Conservation (phyloP, 169 alveolate species). For the Eimeria necatrix region DNA sequence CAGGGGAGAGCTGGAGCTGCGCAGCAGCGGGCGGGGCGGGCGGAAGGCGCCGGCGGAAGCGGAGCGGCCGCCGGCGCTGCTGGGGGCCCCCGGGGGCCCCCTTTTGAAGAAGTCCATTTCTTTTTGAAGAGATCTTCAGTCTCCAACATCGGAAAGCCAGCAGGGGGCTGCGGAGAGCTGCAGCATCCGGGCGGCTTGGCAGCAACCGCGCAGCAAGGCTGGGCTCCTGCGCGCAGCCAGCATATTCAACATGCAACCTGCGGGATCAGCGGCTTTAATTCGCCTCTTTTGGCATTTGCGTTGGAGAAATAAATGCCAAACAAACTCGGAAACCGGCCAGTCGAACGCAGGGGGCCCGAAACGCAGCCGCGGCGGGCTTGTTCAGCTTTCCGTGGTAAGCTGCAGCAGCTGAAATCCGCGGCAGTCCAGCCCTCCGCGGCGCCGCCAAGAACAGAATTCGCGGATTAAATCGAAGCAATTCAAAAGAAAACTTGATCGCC, state of each 20-base stretch:
- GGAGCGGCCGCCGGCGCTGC: neutral
- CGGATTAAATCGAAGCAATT: too few species aligned
- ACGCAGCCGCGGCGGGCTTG: neutral
- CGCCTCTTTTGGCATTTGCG: too few species aligned
- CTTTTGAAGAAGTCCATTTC: neutral
- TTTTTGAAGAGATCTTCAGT: neutral
- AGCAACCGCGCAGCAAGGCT: neutral
- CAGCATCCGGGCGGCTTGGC: neutral
- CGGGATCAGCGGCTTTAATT: neutral
- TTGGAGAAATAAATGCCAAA: too few species aligned
- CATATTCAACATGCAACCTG: slow-evolving; percentile 32
- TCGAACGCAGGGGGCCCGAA: too few species aligned
- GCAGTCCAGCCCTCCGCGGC: too few species aligned
- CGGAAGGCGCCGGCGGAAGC: neutral
- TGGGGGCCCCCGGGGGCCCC: neutral
- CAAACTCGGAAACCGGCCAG: too few species aligned
- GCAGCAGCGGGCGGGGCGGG: neutral
- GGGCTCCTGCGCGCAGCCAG: slow-evolving; percentile 26
- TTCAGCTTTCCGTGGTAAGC: slow-evolving; percentile 39
- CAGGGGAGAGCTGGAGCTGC: too few species aligned
- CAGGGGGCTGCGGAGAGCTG: neutral
- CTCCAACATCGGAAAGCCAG: slow-evolving; percentile 8
- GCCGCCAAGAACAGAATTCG: too few species aligned
- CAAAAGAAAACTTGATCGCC: too few species aligned
- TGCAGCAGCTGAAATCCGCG: neutral